Base-by-base conservation (phyloP, 805 yeast species). In the Tetrapisispora nanseiensis region DNA sequence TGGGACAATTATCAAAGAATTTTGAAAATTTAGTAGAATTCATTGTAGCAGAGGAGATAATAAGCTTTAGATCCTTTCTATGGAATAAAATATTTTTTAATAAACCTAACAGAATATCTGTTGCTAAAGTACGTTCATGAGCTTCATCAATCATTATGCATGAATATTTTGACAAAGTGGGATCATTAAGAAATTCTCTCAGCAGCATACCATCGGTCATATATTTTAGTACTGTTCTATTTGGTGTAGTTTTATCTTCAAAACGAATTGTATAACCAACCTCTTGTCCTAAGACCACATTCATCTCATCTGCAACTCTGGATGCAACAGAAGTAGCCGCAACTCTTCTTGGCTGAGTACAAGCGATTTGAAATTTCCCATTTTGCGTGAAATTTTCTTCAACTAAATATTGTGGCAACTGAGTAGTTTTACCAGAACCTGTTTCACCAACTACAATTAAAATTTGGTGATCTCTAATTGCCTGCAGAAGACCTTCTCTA, bases 91-190 rank as follows among this genome's bases (percentile, higher is more conserved):
- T 50, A 46, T 82, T 84, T 50, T 90, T 90, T 26, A 90, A 62
- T 29, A 92, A 65, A 1, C 95, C 95, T 40, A 90, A 67, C 8
- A 90, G 57, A 9, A 78, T 71, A 62, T 90, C 98, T 0, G 97
- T 90, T n/a, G 90, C 80, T 32, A 90, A 68, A 0, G 97, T 92
- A 44, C 98, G 72, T 59, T 92, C 98, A 58, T 92, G 98, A 0
- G 98, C 98, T 62, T 90, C 98, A 63, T 90, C 98, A 37, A 90
- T 80, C 82, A 90, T 87, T 43, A 90, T 70, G 1, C 84, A 95
- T 1, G 92, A 76, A 56, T 89, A 90, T 2, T 63, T 66, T 1
- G 70, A 62, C 32, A 89, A 62, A 33, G 75, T 75, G 0, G 94
- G 85, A 57, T 89, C 97, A 1, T 73, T 67, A 27, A 89, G 63